Base-by-base conservation (phyloP, 2,329 filamentous ascomycete species). In the Thelonectria discophora region DNA sequence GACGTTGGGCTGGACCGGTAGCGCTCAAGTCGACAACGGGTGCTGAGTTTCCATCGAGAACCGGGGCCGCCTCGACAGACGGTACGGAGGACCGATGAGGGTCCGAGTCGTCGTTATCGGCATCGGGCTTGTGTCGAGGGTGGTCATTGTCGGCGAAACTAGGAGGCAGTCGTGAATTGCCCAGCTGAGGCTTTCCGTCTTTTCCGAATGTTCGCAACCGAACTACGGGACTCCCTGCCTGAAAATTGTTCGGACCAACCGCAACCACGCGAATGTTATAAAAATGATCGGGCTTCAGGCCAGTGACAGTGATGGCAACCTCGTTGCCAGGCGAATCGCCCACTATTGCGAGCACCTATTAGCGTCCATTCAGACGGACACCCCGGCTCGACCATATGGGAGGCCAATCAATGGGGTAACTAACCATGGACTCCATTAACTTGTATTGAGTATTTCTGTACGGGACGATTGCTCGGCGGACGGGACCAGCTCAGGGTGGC, bases 251-350 rank as follows among this genome's bases (percentile, higher is more conserved):
- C 30, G 90, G 87, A 50, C 94, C 97, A 55, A 97, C 90, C 40
- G 94, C 93, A 68, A 97, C 91, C 55, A 98, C 92, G 62, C 94
- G 90, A 27, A 99, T 89, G 67, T 97, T 96, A 79, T 98, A 98
- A 72, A 94, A 96, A 71, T 92, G 91, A 66, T 90, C 89, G 0
- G 95, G 93, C 70, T 90, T 89, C 8, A 99, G 83, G 40, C 94
- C 93, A 32, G 91, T 93, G 57, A 99, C 93, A 47, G 92, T 94
- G 55, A 97, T 93, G n/a, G 93, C 77, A 43, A 75, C 73, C 54
- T 79, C 77, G 32, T 77, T 77, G 27, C 76, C 76, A 8, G 75
- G 89, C 46, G 94, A 92, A 73, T 97, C 92, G 70, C 94, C 95
- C 66, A 97, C 91, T 93, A 40, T 45, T 11, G 59, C 24, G 47